A percentile compares a stretch with the other conserved stretches of the same genome.
Conservation (phyloP, 2,329 filamentous ascomycete species). For the Fusarium sp. region DNA sequence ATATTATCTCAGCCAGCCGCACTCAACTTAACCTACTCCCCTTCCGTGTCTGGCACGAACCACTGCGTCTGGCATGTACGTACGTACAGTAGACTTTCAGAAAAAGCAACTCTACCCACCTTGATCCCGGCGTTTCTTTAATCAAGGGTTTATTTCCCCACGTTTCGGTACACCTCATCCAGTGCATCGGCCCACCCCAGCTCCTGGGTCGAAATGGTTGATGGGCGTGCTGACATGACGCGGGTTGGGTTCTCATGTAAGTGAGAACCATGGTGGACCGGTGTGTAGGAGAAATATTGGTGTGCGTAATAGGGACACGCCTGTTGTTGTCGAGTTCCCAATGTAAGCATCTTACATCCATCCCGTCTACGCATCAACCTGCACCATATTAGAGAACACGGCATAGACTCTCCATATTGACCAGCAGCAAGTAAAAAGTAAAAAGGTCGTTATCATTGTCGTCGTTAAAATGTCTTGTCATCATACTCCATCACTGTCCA, state of each 20-base stretch:
- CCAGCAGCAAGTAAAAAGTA: slow-evolving; percentile 16
- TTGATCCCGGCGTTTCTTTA: slow-evolving; percentile 1
- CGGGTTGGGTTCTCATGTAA: not conserved
- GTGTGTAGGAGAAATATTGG: not conserved
- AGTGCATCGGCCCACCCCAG: slow-evolving; percentile 8
- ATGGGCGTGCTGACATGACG: not conserved
- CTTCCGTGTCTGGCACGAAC: not conserved
- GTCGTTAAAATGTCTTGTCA: slow-evolving; percentile 42
- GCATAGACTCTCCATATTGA: not conserved
- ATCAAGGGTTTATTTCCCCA: slow-evolving; percentile 11
- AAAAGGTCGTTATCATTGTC: slow-evolving; percentile 41
- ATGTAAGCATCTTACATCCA: not conserved
- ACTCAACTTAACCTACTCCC: not conserved
- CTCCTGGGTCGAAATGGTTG: slow-evolving; percentile 1
- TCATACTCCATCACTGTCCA: slow-evolving; percentile 31
- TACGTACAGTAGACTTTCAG: not conserved
- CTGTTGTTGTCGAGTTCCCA: not conserved
- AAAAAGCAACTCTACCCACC: slow-evolving; percentile 15
- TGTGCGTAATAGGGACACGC: not conserved
- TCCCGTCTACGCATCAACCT: not conserved
- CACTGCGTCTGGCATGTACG: not conserved
- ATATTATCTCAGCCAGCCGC: not conserved
- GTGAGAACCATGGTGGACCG: not conserved
- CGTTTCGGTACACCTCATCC: slow-evolving; percentile 16
- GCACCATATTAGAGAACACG: not conserved